These are phyloP conservation scores for Populus trichocarpa DNA, from an alignment of 441 rosid genomes.

Conservation along the genomic window DNA sequence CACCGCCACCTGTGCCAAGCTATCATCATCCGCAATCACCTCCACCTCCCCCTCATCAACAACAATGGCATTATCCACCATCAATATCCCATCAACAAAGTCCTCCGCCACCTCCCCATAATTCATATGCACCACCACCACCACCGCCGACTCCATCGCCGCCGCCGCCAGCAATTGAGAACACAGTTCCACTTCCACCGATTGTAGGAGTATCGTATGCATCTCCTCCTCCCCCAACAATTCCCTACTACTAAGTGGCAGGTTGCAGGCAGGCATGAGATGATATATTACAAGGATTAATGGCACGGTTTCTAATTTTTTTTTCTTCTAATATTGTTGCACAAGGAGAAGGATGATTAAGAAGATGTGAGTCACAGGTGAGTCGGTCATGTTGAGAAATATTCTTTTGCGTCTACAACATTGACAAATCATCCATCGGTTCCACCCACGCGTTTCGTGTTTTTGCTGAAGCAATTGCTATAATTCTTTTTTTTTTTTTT, in stretches of 20 bases:
- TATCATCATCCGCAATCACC: conserved; percentile 7
- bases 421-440: background rate
- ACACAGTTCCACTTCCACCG: conserved; percentile 35
- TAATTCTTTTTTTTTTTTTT: background rate
- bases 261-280: background rate
- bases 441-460: background rate
- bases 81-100: conserved; percentile 19
- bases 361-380: background rate
- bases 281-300: background rate
- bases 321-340: background rate
- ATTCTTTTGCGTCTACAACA: background rate
- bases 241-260: conserved; percentile 48
- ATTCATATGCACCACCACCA: conserved; percentile 28
- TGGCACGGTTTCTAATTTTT: background rate
- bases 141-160: conserved; percentile 24
- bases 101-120: conserved; percentile 21
- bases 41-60: conserved; percentile 22
- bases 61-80: conserved; percentile 26
- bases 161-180: conserved; percentile 26
- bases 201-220: conserved; percentile 39
- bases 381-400: background rate
- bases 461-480: background rate
- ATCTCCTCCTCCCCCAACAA: conserved; percentile 66
- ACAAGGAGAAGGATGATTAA: background rate
- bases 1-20: conserved; percentile 15